phyloP scores from a whole-genome alignment of 768 basidiomycete genomes.

The Sarcodon sp. region DNA sequence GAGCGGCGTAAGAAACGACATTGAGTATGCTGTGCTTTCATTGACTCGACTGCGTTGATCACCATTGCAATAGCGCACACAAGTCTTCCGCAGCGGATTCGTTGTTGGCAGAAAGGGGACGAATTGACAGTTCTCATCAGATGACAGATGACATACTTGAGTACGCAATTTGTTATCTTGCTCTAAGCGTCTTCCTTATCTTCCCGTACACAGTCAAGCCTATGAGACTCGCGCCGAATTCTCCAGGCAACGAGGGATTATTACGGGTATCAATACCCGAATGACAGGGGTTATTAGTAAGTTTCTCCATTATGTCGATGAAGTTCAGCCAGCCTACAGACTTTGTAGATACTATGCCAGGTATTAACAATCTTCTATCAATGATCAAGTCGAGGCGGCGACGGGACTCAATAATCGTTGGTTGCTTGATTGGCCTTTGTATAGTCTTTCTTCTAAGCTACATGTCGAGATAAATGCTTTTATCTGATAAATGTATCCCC shows the following conservation, averaged over 20 bases:
- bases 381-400: slow-evolving; percentile 92
- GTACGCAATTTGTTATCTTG: slow-evolving; percentile 29
- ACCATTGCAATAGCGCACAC: slow-evolving; percentile 50
- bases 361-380: slow-evolving; percentile 76
- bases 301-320: slow-evolving; percentile 13
- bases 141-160: slow-evolving; percentile 91
- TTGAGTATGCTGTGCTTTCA: slow-evolving; percentile 49
- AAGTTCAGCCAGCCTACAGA: not conserved
- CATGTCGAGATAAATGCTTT: slow-evolving; percentile 14
- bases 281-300: slow-evolving; percentile 76
- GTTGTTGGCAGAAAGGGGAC: slow-evolving; percentile 74
- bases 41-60: not conserved
- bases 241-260: slow-evolving; percentile 59
- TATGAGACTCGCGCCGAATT: slow-evolving; percentile 96
- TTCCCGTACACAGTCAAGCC: slow-evolving; percentile 57
- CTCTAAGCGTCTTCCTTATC: not conserved
- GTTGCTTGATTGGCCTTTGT: slow-evolving; percentile 79
- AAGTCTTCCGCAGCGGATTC: slow-evolving; percentile 84
- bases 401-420: slow-evolving; percentile 83
- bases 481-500: not conserved
- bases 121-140: slow-evolving; percentile 84
- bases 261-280: slow-evolving; percentile 71
- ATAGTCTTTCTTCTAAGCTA: slow-evolving; percentile 49
- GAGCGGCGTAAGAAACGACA: slow-evolving; percentile 87
- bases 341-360: slow-evolving; percentile 72